Evolutionary conservation across 768 basidiomycete species (phyloP), one percentile per base, ranked within the genome.

Genomic region (Tricholomella constricta): DNA sequence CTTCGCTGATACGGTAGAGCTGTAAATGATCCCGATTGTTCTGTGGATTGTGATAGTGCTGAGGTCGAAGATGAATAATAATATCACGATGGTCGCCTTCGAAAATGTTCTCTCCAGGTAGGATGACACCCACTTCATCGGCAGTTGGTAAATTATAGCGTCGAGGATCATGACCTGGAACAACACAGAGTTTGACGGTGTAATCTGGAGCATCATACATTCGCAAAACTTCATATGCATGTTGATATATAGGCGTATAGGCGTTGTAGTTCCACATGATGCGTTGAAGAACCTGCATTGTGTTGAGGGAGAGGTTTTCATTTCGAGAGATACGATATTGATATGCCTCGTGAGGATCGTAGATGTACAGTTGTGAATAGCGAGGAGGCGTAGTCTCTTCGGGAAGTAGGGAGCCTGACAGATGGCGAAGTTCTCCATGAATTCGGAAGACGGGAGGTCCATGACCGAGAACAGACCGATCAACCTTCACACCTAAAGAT

Each of bases 71-170:
- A 2, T 42, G 52, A 11, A 75, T 7, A 14, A 76, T 47, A 14
- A 76, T 69, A 48, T 78, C 73, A 6, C 61, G 15, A 20, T 62
- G 14, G 1, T 57, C 47, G 15, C 38, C 44, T 25, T 54, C 45
- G 2, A 55, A 48, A 11, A 61, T 69, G 62, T 66, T 62, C 2
- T 64, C 64, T 49, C 72, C 71, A 34, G 11, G 6, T 31, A 77
- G 35, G 14, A 78, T 58, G 0, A 66, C 70, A 40, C 69, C 76
- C 44, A 78, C 67, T 42, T 78, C 77, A 38, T 72, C 57, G 1
- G 68, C 63, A 26, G 68, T 70, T 2, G 78, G 74, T 0, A 72
- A 51, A 57, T 78, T 77, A 45, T 78, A 76, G 14, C 64, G 48
- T 4, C 69, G 61, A 0, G 45, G 56, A 65, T 78, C 75, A 20